Evolutionary conservation across 1,139 yeast species (phyloP).

Genomic region (Chernovozyma aurita): DNA sequence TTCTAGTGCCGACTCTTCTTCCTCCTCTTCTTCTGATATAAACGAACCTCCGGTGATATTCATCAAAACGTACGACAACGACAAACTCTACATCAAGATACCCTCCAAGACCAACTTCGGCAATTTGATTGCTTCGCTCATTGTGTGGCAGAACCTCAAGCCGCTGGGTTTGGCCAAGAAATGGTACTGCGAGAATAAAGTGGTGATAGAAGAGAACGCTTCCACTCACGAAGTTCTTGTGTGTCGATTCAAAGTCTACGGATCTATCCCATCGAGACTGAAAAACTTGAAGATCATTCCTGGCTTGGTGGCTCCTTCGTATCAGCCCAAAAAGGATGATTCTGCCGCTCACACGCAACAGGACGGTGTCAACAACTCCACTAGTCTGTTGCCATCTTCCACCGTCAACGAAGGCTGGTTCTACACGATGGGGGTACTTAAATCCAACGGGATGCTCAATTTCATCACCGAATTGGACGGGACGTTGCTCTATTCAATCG

Average conservation of each 20-base stretch:
- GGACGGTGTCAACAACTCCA: not conserved
- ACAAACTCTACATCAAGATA: constrained; percentile 43
- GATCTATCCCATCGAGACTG: constrained; percentile 49
- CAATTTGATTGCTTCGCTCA: constrained; percentile 44
- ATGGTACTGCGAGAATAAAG: constrained; percentile 46
- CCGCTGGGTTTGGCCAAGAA: constrained; percentile 58
- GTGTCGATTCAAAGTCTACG: constrained; percentile 62
- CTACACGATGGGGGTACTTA: constrained; percentile 67
- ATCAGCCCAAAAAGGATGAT: constrained; percentile 16
- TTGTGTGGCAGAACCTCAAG: constrained; percentile 62
- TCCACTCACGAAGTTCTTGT: constrained; percentile 47
- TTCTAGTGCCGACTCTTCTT: not conserved
- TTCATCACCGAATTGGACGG: constrained; percentile 66
- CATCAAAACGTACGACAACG: constrained; percentile 44
- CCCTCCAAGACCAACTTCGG: constrained; percentile 43
- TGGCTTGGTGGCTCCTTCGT: constrained; percentile 47
- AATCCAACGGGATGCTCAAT: constrained; percentile 62
- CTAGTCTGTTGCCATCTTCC: not conserved
- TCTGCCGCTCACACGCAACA: not conserved
- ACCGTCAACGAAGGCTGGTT: constrained; percentile 63
- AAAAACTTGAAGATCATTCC: constrained; percentile 36
- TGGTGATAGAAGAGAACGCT: constrained; percentile 20
- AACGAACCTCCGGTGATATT: constrained; percentile 40
- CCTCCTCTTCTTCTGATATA: not conserved
- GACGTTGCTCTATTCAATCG: constrained; percentile 56